These are phyloP conservation scores for Saksenaea oblongispora DNA, from an alignment of 371 early-diverging fungal species.

Conservation along the genomic window DNA sequence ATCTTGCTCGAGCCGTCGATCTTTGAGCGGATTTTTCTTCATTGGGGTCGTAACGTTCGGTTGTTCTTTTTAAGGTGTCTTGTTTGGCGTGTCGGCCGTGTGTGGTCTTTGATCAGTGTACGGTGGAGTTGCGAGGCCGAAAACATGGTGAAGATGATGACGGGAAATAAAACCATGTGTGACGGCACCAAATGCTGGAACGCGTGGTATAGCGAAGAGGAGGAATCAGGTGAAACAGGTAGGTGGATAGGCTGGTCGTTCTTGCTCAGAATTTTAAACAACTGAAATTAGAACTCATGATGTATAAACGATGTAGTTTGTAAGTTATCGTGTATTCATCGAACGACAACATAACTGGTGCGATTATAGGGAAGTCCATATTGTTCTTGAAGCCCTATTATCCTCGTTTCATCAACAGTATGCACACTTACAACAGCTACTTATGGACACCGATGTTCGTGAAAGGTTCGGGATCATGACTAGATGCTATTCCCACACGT, in stretches of 20 bases:
- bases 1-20: conserved; percentile 41
- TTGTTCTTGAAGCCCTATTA: conserved; percentile 21
- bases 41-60: conserved; percentile 61
- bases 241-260: neutral
- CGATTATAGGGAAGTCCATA: conserved; percentile 18
- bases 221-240: conserved; percentile 1
- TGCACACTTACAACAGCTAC: neutral
- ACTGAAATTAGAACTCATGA: neutral
- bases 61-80: conserved; percentile 52
- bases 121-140: conserved; percentile 14
- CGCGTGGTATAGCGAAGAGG: neutral
- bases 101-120: conserved; percentile 19
- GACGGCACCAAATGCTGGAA: conserved; percentile 13
- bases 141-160: conserved; percentile 4
- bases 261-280: neutral
- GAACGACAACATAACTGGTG: neutral
- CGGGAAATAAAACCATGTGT: neutral
- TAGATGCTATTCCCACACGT: neutral
- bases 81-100: conserved; percentile 50
- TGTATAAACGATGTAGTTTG: conserved; percentile 17
- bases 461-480: neutral
- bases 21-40: conserved; percentile 54
- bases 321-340: conserved; percentile 2
- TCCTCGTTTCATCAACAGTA: conserved; percentile 18
- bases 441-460: neutral